Percentiles rank a stretch among this genome's conserved stretches.
phyloP scores from a whole-genome alignment of 176 grass and related monocot species.

The Juncus effusus region DNA sequence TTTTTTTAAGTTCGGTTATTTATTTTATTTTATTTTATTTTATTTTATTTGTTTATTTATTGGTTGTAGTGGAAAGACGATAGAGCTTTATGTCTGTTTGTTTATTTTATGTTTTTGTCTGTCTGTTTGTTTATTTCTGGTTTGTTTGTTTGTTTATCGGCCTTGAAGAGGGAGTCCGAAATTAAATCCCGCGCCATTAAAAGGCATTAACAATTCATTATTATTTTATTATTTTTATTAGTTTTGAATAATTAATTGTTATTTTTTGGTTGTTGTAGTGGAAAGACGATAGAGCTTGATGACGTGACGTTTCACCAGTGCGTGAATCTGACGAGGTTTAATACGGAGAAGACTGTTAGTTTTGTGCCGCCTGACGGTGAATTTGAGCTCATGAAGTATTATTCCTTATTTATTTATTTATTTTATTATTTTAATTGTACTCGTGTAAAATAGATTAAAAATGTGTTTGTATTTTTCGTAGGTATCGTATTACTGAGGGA shows the following conservation, averaged over 20 bases:
- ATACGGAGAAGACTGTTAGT: slow-evolving; percentile 99
- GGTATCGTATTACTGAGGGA: slow-evolving; percentile 97
- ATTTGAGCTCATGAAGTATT: slow-evolving; percentile 99
- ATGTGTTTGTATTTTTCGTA: slow-evolving; percentile 27
- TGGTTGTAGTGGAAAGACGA: slow-evolving; percentile 70
- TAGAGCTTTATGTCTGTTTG: slow-evolving; percentile 98
- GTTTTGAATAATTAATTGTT: not conserved
- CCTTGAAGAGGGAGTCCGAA: too few relatives aligned
- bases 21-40: not conserved
- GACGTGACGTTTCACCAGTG: slow-evolving; percentile 99
- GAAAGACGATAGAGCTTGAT: slow-evolving; percentile 99
- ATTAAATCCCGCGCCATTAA: too few relatives aligned
- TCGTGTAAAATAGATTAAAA: not conserved
- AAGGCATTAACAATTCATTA: too few relatives aligned
- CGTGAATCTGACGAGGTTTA: slow-evolving; percentile 97
- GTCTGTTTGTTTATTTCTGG: too few relatives aligned
- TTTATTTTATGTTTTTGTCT: too few relatives aligned
- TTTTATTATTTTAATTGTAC: slow-evolving; percentile 1
- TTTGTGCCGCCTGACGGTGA: slow-evolving; percentile 97
- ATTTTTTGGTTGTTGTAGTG: slow-evolving; percentile 30
- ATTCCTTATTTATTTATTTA: slow-evolving; percentile 26
- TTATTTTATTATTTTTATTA: slow-evolving; percentile 2
- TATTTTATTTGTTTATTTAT: slow-evolving; percentile 10
- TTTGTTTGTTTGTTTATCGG: too few relatives aligned
- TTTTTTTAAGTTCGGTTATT: not conserved